Percentiles rank a stretch among this genome's conserved stretches.
These are phyloP conservation scores for Cryphonectria japonica DNA, from an alignment of 2,329 filamentous ascomycete species.

Conservation along the genomic window DNA sequence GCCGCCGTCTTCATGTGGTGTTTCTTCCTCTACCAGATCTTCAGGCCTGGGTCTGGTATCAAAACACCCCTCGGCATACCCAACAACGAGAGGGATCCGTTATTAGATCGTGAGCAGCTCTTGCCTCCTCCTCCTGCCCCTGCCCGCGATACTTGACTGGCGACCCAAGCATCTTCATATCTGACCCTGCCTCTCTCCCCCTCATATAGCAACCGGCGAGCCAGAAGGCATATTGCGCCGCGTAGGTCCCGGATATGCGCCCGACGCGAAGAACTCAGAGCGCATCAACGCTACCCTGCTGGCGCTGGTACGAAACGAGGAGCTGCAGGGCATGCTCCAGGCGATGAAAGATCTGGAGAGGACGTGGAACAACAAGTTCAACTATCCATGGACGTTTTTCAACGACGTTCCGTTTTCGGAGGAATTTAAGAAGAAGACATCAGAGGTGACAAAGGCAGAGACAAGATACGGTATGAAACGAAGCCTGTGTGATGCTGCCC, in stretches of 20 bases:
- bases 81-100: slow-evolving; percentile 72
- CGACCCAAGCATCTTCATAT: background rate
- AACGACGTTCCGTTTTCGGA: slow-evolving; percentile 93
- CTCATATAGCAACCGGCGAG: slow-evolving; percentile 73
- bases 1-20: slow-evolving; percentile 73
- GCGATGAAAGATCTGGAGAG: slow-evolving; percentile 91
- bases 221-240: slow-evolving; percentile 77
- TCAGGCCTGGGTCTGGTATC: slow-evolving; percentile 57
- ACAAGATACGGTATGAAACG: slow-evolving; percentile 72
- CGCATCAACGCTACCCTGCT: slow-evolving; percentile 94
- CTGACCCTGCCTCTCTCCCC: background rate
- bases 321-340: slow-evolving; percentile 80
- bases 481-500: slow-evolving; percentile 9
- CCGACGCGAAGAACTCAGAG: slow-evolving; percentile 73
- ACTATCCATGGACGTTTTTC: slow-evolving; percentile 99
- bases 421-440: slow-evolving; percentile 86
- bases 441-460: slow-evolving; percentile 83
- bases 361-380: slow-evolving; percentile 98
- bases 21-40: slow-evolving; percentile 78
- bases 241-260: slow-evolving; percentile 76
- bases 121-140: slow-evolving; percentile 19
- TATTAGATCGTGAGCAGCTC: slow-evolving; percentile 74
- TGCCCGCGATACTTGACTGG: background rate
- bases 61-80: slow-evolving; percentile 44
- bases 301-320: slow-evolving; percentile 89